Percentiles rank a stretch among this genome's conserved stretches.
Conservation (phyloP, 169 alveolate genomes). For the Plasmodium relictum region DNA sequence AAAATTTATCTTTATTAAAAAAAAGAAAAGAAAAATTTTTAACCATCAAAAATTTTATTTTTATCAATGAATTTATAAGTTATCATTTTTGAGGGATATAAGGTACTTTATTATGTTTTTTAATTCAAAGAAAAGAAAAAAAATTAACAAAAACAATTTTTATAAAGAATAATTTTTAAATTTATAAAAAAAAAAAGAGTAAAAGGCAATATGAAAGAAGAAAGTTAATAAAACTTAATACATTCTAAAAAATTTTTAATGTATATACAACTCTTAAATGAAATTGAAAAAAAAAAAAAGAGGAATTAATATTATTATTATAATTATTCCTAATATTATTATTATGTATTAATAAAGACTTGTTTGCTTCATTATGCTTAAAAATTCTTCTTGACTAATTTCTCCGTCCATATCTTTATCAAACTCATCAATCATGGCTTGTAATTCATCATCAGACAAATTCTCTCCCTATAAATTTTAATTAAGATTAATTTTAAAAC, state of each 20-base stretch:
- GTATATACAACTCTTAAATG: conserved; percentile 49
- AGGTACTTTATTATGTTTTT: conserved; percentile 4
- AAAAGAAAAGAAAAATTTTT: background rate
- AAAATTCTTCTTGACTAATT: conserved; percentile 95
- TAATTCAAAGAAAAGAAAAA: conserved; percentile 1
- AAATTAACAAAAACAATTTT: conserved; percentile 15
- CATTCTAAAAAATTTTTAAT: background rate
- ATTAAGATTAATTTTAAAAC: no score
- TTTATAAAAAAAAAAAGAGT: no score
- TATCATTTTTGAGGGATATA: conserved; percentile 24
- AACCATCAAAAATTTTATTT: conserved; percentile 40
- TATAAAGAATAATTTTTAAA: background rate
- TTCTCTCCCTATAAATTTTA: conserved; percentile 91
- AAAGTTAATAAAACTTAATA: background rate
- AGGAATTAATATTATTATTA: background rate
- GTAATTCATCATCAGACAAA: conserved; percentile 97
- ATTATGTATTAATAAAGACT: conserved; percentile 86
- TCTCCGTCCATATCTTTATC: conserved; percentile 98
- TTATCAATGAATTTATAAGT: conserved; percentile 9
- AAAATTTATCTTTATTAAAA: background rate
- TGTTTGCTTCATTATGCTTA: conserved; percentile 97
- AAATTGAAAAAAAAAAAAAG: conserved; percentile 38
- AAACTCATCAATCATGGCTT: conserved; percentile 98
- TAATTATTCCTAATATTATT: background rate
- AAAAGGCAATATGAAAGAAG: background rate